A percentile compares a stretch with the other conserved stretches of the same genome.
Evolutionary conservation across 331 rosid species (phyloP).

Genomic region (Prunus yedoensis): DNA sequence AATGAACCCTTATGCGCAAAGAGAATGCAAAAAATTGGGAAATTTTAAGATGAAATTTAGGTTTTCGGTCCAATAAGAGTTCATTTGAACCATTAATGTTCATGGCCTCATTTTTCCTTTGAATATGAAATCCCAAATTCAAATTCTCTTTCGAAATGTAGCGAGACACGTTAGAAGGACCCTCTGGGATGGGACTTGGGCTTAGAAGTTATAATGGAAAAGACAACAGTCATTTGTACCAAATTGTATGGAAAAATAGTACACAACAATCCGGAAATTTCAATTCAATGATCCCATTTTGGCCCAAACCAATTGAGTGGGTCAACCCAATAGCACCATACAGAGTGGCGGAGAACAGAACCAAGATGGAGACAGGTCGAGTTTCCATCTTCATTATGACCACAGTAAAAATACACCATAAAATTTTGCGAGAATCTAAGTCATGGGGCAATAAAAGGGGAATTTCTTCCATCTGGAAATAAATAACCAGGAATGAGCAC

Average conservation of each 20-base stretch:
- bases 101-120: background rate
- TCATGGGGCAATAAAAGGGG: background rate
- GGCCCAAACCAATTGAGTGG: background rate
- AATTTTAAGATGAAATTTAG: background rate
- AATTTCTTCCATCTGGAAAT: background rate
- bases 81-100: too few species aligned
- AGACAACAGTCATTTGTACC: background rate
- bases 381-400: background rate
- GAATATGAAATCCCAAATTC: background rate
- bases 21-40: background rate
- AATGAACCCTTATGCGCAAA: background rate
- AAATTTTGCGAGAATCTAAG: background rate
- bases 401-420: background rate
- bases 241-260: background rate
- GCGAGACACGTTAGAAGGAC: background rate
- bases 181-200: background rate
- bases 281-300: background rate
- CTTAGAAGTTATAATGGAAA: background rate
- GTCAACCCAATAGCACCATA: background rate
- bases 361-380: background rate
- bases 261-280: background rate
- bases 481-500: slow-evolving; percentile 2
- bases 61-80: too few species aligned
- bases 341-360: background rate
- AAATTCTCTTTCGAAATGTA: background rate